Evolutionary conservation across 352 stramenopile genomes (phyloP), one percentile per base, ranked within the genome.

Genomic region (Globisporangium perplexum): DNA sequence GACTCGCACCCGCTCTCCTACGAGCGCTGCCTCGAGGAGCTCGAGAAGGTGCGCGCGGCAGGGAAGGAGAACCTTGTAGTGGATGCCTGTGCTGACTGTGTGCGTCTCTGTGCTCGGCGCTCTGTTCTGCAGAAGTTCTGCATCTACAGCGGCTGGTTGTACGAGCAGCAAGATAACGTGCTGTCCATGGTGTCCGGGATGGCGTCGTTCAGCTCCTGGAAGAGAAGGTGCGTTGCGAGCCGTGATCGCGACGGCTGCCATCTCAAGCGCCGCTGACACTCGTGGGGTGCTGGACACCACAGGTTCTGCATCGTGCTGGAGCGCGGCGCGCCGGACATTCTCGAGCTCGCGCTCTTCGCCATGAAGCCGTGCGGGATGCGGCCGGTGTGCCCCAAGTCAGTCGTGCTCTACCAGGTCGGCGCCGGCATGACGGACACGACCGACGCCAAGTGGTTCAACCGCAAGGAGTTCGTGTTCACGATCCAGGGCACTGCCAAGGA

Each of bases 321-420:
- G 44, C 75, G 79, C 39, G 81, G 77, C 3, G 59, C 83, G 1
- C 72, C 69, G 0, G 66, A 81, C 17, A 57, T 87, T 0, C 52
- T 92, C 7, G 81, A 94, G 63, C 59, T 92, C n/a, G 79, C 77
- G 24, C 69, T 91, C 11, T 92, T 88, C 42, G 72, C 60, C 22
- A 75, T 84, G 65, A 64, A 72, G 42, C 65, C 75, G 24, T 65
- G 58, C 7, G 63, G 63, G 12, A 54, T 68, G 30, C 74, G 81
- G 1, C 76, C 77, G 1, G 72, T 74, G 45, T 79, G 74, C 22
- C 82, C 82, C 18, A 71, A 60, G 18, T 72, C 70, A 1, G 77
- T 89, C 20, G 64, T 89, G 53, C 46, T 92, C 17, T 88, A 77
- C 47, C 78, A 83, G 17, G 68, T 86, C 23, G 67, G 68, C 18